These are phyloP conservation scores for Cyclotella distinguenda DNA, from an alignment of 108 stramenopile genomes.

Conservation along the genomic window DNA sequence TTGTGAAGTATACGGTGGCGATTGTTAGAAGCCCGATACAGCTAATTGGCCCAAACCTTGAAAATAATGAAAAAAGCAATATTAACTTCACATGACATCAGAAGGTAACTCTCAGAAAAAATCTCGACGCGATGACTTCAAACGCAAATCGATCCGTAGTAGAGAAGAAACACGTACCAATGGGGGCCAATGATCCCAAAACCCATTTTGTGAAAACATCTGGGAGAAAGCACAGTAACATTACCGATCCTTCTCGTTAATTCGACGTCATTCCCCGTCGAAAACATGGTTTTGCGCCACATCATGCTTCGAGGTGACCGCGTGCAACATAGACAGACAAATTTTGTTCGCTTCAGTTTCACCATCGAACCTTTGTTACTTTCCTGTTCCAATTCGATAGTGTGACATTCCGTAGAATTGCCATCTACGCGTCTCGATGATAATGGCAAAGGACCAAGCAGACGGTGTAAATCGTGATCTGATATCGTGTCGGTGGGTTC, in stretches of 20 bases:
- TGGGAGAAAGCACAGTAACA: slow-evolving; percentile 58
- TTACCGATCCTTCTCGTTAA: slow-evolving; percentile 42
- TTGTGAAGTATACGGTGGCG: slow-evolving; percentile 53
- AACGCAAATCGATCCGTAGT: background rate
- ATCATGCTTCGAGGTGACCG: background rate
- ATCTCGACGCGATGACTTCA: too few relatives aligned
- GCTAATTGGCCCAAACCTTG: slow-evolving; percentile 63
- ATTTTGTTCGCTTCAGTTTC: background rate
- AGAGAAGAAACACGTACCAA: slow-evolving; percentile 21
- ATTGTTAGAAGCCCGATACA: slow-evolving; percentile 47
- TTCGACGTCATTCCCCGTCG: slow-evolving; percentile 4
- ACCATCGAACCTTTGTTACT: background rate
- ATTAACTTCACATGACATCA: background rate
- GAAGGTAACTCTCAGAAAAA: too few relatives aligned
- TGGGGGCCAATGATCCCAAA: slow-evolving; percentile 83
- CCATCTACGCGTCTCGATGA: background rate
- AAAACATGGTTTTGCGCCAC: background rate
- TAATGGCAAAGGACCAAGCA: slow-evolving; percentile 7
- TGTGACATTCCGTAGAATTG: background rate
- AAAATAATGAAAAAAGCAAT: background rate
- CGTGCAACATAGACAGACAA: background rate
- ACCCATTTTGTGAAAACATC: slow-evolving; percentile 45
- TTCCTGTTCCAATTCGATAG: slow-evolving; percentile 2
- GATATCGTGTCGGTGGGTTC: background rate
- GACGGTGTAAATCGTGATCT: slow-evolving; percentile 1